Conservation (phyloP, 1,284 basidiomycete genomes). For the Bjerkandera adusta region DNA sequence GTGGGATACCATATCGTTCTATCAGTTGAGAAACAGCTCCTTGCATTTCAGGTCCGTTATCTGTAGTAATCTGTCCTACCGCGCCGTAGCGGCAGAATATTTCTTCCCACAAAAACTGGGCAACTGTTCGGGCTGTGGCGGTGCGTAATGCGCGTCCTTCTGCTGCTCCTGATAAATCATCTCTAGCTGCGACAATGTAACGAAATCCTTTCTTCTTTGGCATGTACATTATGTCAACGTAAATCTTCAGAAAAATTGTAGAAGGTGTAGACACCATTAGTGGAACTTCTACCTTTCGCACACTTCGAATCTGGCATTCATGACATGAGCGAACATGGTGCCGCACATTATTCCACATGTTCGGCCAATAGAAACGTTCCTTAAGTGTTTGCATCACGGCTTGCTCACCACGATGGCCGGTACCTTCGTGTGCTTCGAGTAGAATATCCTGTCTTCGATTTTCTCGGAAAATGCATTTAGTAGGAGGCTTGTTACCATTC, state of each 20-base stretch:
- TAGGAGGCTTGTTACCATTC: slow-evolving; percentile 14
- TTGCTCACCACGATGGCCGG: slow-evolving; percentile 22
- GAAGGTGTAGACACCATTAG: slow-evolving; percentile 30
- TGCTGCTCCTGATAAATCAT: slow-evolving; percentile 20
- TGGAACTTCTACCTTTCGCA: slow-evolving; percentile 27
- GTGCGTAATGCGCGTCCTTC: slow-evolving; percentile 20
- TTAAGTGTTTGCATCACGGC: slow-evolving; percentile 14
- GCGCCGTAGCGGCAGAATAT: slow-evolving; percentile 24
- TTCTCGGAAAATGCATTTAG: slow-evolving; percentile 11
- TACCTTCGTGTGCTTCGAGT: slow-evolving; percentile 17
- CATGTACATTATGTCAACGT: slow-evolving; percentile 32
- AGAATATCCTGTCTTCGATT: slow-evolving; percentile 7
- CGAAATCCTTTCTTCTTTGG: slow-evolving; percentile 14
- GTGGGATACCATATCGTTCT: slow-evolving; percentile 32
- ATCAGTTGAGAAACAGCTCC: slow-evolving; percentile 31
- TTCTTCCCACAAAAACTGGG: slow-evolving; percentile 25
- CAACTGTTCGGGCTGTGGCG: slow-evolving; percentile 12
- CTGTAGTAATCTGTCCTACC: slow-evolving; percentile 21
- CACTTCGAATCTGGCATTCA: slow-evolving; percentile 31
- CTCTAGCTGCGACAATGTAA: slow-evolving; percentile 20
- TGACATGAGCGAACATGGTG: slow-evolving; percentile 33
- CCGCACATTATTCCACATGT: slow-evolving; percentile 16
- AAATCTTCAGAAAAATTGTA: slow-evolving; percentile 32
- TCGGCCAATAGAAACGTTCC: slow-evolving; percentile 26
- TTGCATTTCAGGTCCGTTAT: slow-evolving; percentile 30